phyloP scores from a whole-genome alignment of 192 early-diverging fungal genomes.

The Backusella tuberculispora region DNA sequence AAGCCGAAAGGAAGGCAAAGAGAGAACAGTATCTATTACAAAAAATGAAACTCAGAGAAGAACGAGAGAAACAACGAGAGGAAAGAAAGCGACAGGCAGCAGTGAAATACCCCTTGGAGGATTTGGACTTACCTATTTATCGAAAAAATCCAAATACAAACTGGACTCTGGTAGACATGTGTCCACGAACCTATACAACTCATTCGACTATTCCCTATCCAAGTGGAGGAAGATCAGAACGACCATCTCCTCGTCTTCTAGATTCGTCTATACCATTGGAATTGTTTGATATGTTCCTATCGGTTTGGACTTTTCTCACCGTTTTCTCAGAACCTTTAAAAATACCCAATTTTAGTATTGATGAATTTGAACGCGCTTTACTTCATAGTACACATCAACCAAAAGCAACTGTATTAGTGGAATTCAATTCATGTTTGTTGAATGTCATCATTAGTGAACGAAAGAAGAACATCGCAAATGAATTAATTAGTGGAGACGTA shows the following conservation, averaged over 20 bases:
- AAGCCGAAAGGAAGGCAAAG: conserved; percentile 32
- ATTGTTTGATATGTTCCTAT: conserved; percentile 52
- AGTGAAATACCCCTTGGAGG: conserved; percentile 86
- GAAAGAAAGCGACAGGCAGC: conserved; percentile 42
- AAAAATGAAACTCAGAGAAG: conserved; percentile 32
- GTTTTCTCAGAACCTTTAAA: conserved; percentile 67
- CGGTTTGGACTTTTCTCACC: conserved; percentile 69
- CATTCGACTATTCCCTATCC: conserved; percentile 26
- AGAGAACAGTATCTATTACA: conserved; percentile 46
- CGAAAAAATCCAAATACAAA: conserved; percentile 38
- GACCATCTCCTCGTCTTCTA: conserved; percentile 46
- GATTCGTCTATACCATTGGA: conserved; percentile 54
- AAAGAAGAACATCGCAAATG: conserved; percentile 32
- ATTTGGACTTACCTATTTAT: conserved; percentile 67
- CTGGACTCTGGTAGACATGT: conserved; percentile 38
- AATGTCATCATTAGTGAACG: conserved; percentile 55
- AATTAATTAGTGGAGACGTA: conserved; percentile 27
- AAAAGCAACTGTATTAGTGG: conserved; percentile 48
- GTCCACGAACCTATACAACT: conserved; percentile 35
- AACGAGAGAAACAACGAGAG: conserved; percentile 39
- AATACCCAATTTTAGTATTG: conserved; percentile 72
- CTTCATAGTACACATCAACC: conserved; percentile 45
- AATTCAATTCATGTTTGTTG: conserved; percentile 52
- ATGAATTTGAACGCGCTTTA: conserved; percentile 75
- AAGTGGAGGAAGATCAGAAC: conserved; percentile 34